Evolutionary conservation across 352 stramenopile genomes (phyloP).

Genomic region (Phytophthora constricta): DNA sequence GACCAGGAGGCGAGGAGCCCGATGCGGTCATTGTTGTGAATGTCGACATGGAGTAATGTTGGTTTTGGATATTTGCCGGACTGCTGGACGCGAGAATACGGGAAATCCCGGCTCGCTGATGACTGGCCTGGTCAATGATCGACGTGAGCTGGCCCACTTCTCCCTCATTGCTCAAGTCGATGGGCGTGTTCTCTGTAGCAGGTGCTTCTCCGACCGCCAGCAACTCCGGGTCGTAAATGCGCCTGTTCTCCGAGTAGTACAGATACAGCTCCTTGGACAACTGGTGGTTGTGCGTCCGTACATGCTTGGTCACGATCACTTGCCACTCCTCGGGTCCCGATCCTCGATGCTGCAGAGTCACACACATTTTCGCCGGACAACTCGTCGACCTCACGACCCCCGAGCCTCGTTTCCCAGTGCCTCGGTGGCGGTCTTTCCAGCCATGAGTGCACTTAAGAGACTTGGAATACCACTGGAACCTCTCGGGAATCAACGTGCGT

Average conservation of each 20-base stretch:
- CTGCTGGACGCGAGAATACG: slow-evolving; percentile 23
- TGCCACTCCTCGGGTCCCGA: slow-evolving; percentile 55
- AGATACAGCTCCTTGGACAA: slow-evolving; percentile 76
- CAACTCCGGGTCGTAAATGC: slow-evolving; percentile 79
- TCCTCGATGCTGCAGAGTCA: slow-evolving; percentile 66
- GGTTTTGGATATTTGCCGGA: too few species aligned
- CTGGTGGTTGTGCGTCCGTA: slow-evolving; percentile 75
- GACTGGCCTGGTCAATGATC: slow-evolving; percentile 23
- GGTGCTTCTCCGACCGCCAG: slow-evolving; percentile 36
- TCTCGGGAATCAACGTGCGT: slow-evolving; percentile 63
- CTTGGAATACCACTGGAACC: slow-evolving; percentile 83
- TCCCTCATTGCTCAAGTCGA: slow-evolving; percentile 11
- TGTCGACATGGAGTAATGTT: too few species aligned
- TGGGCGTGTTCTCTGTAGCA: background rate
- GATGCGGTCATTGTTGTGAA: too few species aligned
- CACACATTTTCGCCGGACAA: slow-evolving; percentile 82
- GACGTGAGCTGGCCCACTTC: slow-evolving; percentile 16
- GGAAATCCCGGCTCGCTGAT: slow-evolving; percentile 25
- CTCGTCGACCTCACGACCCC: slow-evolving; percentile 69
- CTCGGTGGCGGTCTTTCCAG: slow-evolving; percentile 75
- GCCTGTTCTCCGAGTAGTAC: slow-evolving; percentile 81
- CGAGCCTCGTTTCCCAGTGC: slow-evolving; percentile 68
- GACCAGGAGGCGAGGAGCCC: too few species aligned
- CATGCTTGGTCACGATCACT: slow-evolving; percentile 78
- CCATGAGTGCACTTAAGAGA: slow-evolving; percentile 84